Base-by-base conservation (phyloP, 2,329 filamentous ascomycete genomes). In the Ophiostoma montium region DNA sequence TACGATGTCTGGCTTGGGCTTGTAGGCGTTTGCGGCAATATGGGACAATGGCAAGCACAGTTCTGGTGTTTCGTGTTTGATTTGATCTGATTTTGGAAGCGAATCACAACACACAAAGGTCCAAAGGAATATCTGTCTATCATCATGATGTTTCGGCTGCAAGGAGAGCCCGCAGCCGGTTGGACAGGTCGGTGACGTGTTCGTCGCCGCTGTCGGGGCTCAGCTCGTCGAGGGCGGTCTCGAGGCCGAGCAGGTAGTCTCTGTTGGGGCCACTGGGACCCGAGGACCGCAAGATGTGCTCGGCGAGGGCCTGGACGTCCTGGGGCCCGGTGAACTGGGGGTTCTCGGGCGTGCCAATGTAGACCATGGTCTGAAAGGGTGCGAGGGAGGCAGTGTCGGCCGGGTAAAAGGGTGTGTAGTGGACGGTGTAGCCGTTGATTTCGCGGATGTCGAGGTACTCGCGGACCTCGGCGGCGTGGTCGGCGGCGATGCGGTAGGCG, bases 341-440 rank as follows among this genome's bases (percentile, higher is more conserved):
- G 60, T 98, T 98, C 42, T 83, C 79, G 0, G 92, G 92, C 2
- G 94, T 84, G 19, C 92, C 92, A 60, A 98, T 96, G 64, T 98
- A 98, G 2, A 94, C 86, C 54, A 95, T 76, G 52, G 75, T 72
- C 48, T 62, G 65, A 58, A 78, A 73, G 2, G 56, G 15, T n/a
- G 13, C 18, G 12, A 18, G 18, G 65, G 57, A 4, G 13, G 62
- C 60, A 23, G 60, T 60, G 54, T 69, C 64, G 4, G 76, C 71
- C 7, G 82, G 80, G 58, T 89, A 72, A 63, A 96, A 95, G 0
- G 84, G 79, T 27, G 88, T 86, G 64, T 88, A 86, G 65, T 95
- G 89, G 56, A 95, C 94, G 48, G 82, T 86, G 67, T 98, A 98
- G 23, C 92, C 92, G 67, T 96, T 95, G 61, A 96, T 95, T 66